These are phyloP conservation scores for Colletotrichum nymphaeae DNA, from an alignment of 2,329 filamentous ascomycete species.

Conservation along the genomic window DNA sequence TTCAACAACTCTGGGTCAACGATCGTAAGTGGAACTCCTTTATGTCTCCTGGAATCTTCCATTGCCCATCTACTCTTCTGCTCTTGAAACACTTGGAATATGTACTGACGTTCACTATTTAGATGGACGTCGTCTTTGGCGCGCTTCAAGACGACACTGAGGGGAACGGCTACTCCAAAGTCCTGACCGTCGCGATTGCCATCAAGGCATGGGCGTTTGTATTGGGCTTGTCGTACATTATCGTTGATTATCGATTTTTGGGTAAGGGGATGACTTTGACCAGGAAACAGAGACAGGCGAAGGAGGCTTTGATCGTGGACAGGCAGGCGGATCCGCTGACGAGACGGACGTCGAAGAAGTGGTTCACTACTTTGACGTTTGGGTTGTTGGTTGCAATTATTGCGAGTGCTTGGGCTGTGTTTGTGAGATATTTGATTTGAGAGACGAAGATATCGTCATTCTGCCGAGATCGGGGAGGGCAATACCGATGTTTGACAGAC, in stretches of 20 bases:
- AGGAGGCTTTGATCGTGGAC: slow-evolving; percentile 34
- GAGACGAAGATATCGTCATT: not conserved
- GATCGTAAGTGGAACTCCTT: slow-evolving; percentile 36
- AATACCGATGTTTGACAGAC: not conserved
- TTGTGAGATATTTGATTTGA: slow-evolving; percentile 39
- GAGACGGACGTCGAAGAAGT: slow-evolving; percentile 29
- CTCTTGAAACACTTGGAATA: not conserved
- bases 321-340: slow-evolving; percentile 37
- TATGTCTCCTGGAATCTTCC: not conserved
- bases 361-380: slow-evolving; percentile 34
- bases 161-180: slow-evolving; percentile 36
- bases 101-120: not conserved
- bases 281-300: slow-evolving; percentile 31
- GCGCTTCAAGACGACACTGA: slow-evolving; percentile 39
- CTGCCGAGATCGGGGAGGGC: not conserved
- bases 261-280: slow-evolving; percentile 40
- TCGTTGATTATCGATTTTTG: slow-evolving; percentile 38
- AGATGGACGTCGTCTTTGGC: slow-evolving; percentile 42
- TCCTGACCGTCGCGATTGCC: slow-evolving; percentile 33
- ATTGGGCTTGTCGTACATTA: slow-evolving; percentile 36
- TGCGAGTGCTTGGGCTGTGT: slow-evolving; percentile 35
- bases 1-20: slow-evolving; percentile 41
- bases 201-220: slow-evolving; percentile 39
- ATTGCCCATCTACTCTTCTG: not conserved
- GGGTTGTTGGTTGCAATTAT: slow-evolving; percentile 35